Evolutionary conservation across 2,329 filamentous ascomycete genomes (phyloP), one percentile per base, ranked within the genome.

Genomic region (Trichoderma gracile): DNA sequence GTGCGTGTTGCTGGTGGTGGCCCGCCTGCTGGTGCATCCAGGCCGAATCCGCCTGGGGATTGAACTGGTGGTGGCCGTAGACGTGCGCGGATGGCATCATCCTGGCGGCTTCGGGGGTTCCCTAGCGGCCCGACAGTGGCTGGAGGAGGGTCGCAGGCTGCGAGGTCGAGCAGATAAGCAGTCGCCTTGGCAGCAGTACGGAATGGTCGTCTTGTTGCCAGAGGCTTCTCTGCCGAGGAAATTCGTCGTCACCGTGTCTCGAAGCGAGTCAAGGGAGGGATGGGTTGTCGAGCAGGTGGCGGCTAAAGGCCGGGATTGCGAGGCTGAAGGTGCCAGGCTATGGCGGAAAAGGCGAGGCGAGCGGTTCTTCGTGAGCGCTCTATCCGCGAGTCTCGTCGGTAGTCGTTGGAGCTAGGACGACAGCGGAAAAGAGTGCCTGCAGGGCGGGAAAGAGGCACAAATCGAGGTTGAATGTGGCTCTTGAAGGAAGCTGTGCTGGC

Each of bases 11-110:
- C 67, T 86, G 84, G 67, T 80, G 82, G 67, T 87, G 85, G 68
- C 80, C 80, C 54, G 83, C 79, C 74, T 88, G 86, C 74, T 87
- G 85, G 70, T 89, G 86, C 82, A 89, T 85, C 87, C 88, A 90
- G 73, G 84, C 78, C 68, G 84, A 82, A 66, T 88, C 86, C 53
- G 79, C 79, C 73, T 89, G 86, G 57, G 82, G 83, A 69, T 84
- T 84, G 73, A 88, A 88, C 71, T 88, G 86, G 72, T 88, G 87
- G 73, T 90, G 87, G 68, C 84, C 86, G 77, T 89, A 89, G 72
- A 88, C 81, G 76, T 87, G 86, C 71, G 84, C 79, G 73, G 84
- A 82, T 66, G 83, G 83, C 80, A 88, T 85, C 86, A 89, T 89
- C 70, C 76, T 81, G 72, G 71, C 63, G 57, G 50, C 45, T 55